Conservation (phyloP, 306 rosid species). For the Abrus pulchellus region DNA sequence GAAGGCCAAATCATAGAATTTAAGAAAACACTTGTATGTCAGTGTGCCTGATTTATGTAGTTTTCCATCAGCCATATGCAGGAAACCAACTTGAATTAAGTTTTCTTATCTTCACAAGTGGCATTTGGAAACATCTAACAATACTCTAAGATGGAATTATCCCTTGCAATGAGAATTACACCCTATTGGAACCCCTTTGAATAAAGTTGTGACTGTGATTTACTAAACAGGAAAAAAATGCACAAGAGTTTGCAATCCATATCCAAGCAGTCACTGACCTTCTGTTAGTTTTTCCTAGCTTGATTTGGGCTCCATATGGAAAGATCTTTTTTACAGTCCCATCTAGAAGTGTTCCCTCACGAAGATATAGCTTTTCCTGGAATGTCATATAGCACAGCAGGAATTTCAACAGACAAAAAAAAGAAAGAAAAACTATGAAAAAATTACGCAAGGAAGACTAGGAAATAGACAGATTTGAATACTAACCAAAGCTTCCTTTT, state of each 20-base stretch:
- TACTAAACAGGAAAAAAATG: slow-evolving; percentile 25
- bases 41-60: background rate
- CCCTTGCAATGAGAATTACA: slow-evolving; percentile 11
- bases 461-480: slow-evolving; percentile 40
- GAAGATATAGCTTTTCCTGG: slow-evolving; percentile 75
- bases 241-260: slow-evolving; percentile 32
- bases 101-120: background rate
- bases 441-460: slow-evolving; percentile 28
- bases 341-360: slow-evolving; percentile 85
- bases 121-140: background rate
- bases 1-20: background rate
- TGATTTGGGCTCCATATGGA: slow-evolving; percentile 91
- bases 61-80: background rate
- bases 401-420: slow-evolving; percentile 35
- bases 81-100: slow-evolving; percentile 5
- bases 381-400: slow-evolving; percentile 37
- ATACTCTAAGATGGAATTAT: background rate
- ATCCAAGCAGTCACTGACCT: slow-evolving; percentile 58
- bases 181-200: slow-evolving; percentile 10
- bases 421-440: slow-evolving; percentile 5
- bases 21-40: background rate
- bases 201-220: slow-evolving; percentile 4
- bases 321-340: slow-evolving; percentile 83
- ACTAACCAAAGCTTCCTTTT: slow-evolving; percentile 93
- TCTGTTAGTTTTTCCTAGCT: slow-evolving; percentile 74